A percentile compares a stretch with the other conserved stretches of the same genome.
These are phyloP conservation scores for Baorangia bicolor DNA, from an alignment of 768 basidiomycete species.

Conservation along the genomic window DNA sequence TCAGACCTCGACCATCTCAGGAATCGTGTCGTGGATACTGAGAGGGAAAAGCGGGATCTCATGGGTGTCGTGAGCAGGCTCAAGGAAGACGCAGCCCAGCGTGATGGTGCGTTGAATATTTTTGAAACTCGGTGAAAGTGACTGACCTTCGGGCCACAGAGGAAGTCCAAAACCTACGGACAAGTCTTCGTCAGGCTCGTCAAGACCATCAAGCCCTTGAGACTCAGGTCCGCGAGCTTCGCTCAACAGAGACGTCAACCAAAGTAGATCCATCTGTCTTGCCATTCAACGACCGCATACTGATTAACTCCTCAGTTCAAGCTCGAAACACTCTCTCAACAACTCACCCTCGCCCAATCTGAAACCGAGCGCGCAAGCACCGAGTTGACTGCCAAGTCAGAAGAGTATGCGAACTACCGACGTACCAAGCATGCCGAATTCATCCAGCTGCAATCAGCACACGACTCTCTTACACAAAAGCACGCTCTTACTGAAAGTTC, in stretches of 20 bases:
- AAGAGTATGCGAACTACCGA: conserved; percentile 82
- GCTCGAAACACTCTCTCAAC: conserved; percentile 78
- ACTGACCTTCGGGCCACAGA: conserved; percentile 40
- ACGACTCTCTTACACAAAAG: conserved; percentile 70
- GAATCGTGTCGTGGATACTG: conserved; percentile 66
- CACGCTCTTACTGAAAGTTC: conserved; percentile 65
- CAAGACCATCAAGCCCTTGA: conserved; percentile 71
- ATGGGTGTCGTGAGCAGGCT: conserved; percentile 79
- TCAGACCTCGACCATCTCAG: conserved; percentile 58
- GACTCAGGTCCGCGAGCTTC: conserved; percentile 66
- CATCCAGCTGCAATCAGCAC: conserved; percentile 68
- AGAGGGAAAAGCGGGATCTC: conserved; percentile 90
- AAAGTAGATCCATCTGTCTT: conserved; percentile 45
- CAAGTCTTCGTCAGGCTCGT: conserved; percentile 70
- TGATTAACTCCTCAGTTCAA: conserved; percentile 60
- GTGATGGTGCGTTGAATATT: conserved; percentile 57
- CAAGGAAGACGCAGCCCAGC: conserved; percentile 70
- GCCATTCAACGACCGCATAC: neutral
- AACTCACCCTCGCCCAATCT: conserved; percentile 71
- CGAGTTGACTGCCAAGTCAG: conserved; percentile 71
- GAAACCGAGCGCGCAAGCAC: conserved; percentile 71
- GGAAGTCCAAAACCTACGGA: conserved; percentile 67
- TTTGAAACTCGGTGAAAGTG: neutral
- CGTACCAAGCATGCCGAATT: conserved; percentile 80
- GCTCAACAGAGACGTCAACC: conserved; percentile 73